These are phyloP conservation scores for Secale cereale DNA, from an alignment of 176 grass and related monocot species.

Conservation along the genomic window DNA sequence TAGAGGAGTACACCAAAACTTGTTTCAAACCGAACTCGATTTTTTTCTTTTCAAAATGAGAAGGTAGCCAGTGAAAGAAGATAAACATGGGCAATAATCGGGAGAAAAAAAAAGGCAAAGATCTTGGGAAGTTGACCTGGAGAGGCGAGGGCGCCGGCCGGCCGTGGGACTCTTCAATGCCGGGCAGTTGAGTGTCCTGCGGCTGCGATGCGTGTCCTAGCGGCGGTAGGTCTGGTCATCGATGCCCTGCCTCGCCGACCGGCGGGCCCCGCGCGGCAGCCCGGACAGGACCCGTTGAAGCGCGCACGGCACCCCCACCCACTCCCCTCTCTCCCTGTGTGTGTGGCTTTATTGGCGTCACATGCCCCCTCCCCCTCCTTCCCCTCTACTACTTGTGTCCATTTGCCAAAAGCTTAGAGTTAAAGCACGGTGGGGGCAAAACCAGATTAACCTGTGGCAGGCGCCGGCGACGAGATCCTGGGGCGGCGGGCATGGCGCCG, in stretches of 20 bases:
- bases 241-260: background rate
- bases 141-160: slow-evolving; percentile 3
- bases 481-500: slow-evolving; percentile 24
- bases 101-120: background rate
- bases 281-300: slow-evolving; percentile 24
- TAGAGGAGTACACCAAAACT: too few relatives aligned
- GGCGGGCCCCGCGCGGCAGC: background rate
- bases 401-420: slow-evolving; percentile 34
- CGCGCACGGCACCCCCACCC: slow-evolving; percentile 39
- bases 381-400: background rate
- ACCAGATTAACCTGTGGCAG: slow-evolving; percentile 9
- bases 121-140: slow-evolving; percentile 3
- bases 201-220: background rate
- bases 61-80: too few relatives aligned
- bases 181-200: background rate
- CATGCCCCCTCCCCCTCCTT: slow-evolving; percentile 11
- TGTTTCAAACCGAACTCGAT: too few relatives aligned
- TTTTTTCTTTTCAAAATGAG: background rate
- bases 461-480: slow-evolving; percentile 46
- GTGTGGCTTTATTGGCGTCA: slow-evolving; percentile 50
- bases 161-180: background rate
- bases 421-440: background rate
- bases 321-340: background rate
- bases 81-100: background rate
- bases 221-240: background rate